phyloP scores from a whole-genome alignment of 2,329 filamentous ascomycete genomes.

The Cordyceps javanica region DNA sequence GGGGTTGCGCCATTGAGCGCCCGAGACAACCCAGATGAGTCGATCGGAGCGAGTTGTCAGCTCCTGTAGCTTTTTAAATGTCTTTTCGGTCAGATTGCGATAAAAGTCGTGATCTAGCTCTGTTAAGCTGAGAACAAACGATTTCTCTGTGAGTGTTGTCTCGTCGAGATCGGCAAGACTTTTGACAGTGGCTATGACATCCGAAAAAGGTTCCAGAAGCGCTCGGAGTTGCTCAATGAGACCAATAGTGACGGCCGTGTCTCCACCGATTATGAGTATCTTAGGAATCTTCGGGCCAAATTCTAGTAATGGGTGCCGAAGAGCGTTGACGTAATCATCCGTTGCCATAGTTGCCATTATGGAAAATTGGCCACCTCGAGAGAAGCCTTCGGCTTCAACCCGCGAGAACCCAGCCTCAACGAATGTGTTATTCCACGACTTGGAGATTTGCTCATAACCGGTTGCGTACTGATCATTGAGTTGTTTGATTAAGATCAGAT shows the following conservation, averaged over 20 bases:
- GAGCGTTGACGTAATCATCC: neutral
- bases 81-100: neutral
- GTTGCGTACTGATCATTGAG: neutral
- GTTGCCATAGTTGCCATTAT: conserved; percentile 2
- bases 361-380: neutral
- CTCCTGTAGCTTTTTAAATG: neutral
- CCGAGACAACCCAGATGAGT: neutral
- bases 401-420: neutral
- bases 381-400: neutral
- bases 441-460: too few species aligned
- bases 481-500: neutral
- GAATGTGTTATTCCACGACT: neutral
- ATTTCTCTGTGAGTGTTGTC: neutral
- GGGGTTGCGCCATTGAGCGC: neutral
- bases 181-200: neutral
- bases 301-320: neutral
- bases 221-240: neutral
- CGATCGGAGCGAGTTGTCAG: neutral
- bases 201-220: neutral
- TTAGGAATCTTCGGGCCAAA: neutral
- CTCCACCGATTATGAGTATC: neutral
- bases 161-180: neutral
- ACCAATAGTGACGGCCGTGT: neutral
- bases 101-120: neutral
- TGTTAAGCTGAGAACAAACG: neutral